Evolutionary conservation across 2,329 filamentous ascomycete species (phyloP).

Genomic region (Fusarium sororula): DNA sequence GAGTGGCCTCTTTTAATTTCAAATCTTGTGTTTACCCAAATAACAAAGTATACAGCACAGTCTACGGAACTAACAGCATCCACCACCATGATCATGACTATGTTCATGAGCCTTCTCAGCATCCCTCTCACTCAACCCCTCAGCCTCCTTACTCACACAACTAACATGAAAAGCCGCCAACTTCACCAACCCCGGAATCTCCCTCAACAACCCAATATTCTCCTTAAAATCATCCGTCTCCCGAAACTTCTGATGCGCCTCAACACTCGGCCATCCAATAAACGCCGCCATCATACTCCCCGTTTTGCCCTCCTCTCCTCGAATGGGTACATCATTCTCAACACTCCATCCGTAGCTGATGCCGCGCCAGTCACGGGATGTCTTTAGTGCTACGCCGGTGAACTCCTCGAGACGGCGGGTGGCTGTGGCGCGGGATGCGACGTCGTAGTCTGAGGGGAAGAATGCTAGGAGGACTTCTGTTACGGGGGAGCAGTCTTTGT

Average conservation of each 20-base stretch:
- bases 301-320: constrained; percentile 40
- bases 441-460: constrained; percentile 35
- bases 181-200: constrained; percentile 35
- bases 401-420: constrained; percentile 31
- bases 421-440: constrained; percentile 27
- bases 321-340: constrained; percentile 45
- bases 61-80: constrained; percentile 11
- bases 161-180: constrained; percentile 36
- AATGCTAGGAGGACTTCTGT: constrained; percentile 36
- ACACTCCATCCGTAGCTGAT: constrained; percentile 46
- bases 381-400: constrained; percentile 24
- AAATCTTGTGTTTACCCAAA: rapidly evolving
- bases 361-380: constrained; percentile 32
- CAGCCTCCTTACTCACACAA: constrained; percentile 25
- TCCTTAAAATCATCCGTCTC: constrained; percentile 49
- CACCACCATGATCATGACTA: constrained; percentile 17
- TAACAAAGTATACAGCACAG: rapidly evolving
- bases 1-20: no score
- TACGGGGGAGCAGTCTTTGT: constrained; percentile 28
- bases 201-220: constrained; percentile 40
- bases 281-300: constrained; percentile 41
- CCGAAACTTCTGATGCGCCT: constrained; percentile 49
- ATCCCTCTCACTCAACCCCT: constrained; percentile 4
- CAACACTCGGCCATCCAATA: constrained; percentile 51
- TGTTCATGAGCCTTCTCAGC: constrained; percentile 24